Evolutionary conservation across 306 rosid species (phyloP).

Genomic region (Pyrus communis): DNA sequence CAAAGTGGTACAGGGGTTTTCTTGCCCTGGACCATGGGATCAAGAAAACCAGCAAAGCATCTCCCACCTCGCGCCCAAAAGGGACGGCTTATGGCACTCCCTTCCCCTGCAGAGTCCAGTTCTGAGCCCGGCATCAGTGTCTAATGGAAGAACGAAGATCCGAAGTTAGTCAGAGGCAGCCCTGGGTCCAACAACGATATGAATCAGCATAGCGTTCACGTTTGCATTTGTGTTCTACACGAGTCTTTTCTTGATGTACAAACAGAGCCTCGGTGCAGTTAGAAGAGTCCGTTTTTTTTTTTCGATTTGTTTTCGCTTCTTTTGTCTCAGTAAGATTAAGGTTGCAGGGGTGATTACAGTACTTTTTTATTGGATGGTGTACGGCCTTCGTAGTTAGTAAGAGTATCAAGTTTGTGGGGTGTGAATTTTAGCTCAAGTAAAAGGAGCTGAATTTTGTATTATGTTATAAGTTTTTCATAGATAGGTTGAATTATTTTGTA

Average conservation of each 20-base stretch:
- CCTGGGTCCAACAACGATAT: constrained; percentile 24
- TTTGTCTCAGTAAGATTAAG: constrained; percentile 15
- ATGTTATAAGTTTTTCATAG: constrained; percentile 21
- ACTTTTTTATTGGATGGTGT: constrained; percentile 24
- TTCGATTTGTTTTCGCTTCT: not conserved
- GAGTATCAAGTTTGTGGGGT: constrained; percentile 37
- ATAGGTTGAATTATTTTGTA: constrained; percentile 20
- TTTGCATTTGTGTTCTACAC: constrained; percentile 28
- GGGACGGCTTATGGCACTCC: constrained; percentile 55
- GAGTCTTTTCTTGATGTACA: constrained; percentile 48
- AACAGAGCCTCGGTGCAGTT: constrained; percentile 40
- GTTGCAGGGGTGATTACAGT: constrained; percentile 22
- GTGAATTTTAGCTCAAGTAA: constrained; percentile 37
- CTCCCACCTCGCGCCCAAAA: constrained; percentile 96
- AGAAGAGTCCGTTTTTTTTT: constrained; percentile 17
- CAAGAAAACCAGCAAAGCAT: constrained; percentile 81
- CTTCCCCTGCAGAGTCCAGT: constrained; percentile 58
- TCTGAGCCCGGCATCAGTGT: constrained; percentile 47
- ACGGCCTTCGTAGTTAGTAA: constrained; percentile 28
- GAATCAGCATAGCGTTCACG: constrained; percentile 23
- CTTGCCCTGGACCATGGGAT: constrained; percentile 78
- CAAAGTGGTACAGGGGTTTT: constrained; percentile 92
- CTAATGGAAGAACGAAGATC: constrained; percentile 24
- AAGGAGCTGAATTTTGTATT: constrained; percentile 52
- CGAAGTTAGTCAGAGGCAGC: constrained; percentile 29